These are phyloP conservation scores for Metschnikowia lochheadii DNA, from an alignment of 805 yeast genomes.

Conservation along the genomic window DNA sequence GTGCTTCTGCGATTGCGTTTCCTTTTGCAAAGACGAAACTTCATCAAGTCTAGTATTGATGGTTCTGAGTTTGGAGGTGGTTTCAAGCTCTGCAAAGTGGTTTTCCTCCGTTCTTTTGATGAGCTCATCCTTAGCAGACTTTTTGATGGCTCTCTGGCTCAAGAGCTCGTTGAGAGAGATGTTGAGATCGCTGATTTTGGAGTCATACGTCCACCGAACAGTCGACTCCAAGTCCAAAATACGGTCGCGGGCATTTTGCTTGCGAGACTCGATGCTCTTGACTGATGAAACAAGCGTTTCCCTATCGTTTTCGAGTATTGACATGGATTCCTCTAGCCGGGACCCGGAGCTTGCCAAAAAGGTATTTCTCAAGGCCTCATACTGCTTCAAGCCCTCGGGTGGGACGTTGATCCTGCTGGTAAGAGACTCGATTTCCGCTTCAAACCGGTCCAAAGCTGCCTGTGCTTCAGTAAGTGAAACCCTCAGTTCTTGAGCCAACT, in stretches of 20 bases:
- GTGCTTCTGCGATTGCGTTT: conserved; percentile 62
- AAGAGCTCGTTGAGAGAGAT: conserved; percentile 31
- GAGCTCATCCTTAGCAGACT: conserved; percentile 24
- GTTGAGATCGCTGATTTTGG: conserved; percentile 27
- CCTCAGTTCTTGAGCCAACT: conserved; percentile 24
- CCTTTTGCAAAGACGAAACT: conserved; percentile 71
- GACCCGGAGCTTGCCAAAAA: conserved; percentile 58
- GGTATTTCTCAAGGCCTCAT: conserved; percentile 52
- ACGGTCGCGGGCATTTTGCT: conserved; percentile 35
- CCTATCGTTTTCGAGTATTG: conserved; percentile 39
- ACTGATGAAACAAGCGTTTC: conserved; percentile 36
- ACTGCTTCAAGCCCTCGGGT: conserved; percentile 51
- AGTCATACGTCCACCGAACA: conserved; percentile 32
- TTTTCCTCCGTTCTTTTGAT: conserved; percentile 34
- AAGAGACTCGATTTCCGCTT: conserved; percentile 19
- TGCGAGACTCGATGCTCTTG: conserved; percentile 25
- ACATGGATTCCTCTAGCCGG: conserved; percentile 48
- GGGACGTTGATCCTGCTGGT: conserved; percentile 31
- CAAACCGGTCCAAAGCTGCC: conserved; percentile 31
- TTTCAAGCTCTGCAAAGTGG: conserved; percentile 48
- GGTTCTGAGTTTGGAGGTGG: conserved; percentile 62
- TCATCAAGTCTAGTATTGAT: conserved; percentile 62
- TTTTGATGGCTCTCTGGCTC: conserved; percentile 24
- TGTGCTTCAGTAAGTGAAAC: neutral
- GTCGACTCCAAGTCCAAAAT: conserved; percentile 36